Conservation (phyloP, 2,329 filamentous ascomycete genomes). For the Aspergillus persii region DNA sequence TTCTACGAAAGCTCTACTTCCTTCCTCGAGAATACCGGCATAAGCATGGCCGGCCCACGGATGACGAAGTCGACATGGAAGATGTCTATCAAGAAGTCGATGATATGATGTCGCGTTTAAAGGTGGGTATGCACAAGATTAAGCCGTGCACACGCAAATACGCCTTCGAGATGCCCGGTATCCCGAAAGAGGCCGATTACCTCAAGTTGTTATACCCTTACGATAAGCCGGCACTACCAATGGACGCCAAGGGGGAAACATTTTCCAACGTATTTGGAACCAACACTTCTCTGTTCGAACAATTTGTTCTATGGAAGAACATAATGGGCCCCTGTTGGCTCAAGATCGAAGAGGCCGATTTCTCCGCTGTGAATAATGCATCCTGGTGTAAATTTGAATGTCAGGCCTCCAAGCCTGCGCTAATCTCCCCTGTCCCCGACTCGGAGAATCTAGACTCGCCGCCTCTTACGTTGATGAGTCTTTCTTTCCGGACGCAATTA, state of each 20-base stretch:
- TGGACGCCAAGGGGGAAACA: conserved; percentile 73
- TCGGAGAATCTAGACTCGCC: conserved; percentile 79
- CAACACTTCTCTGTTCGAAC: conserved; percentile 92
- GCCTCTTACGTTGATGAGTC: conserved; percentile 91
- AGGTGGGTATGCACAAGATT: conserved; percentile 87
- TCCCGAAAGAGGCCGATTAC: conserved; percentile 88
- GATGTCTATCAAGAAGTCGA: conserved; percentile 91
- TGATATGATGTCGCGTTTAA: conserved; percentile 79
- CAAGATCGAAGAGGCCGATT: conserved; percentile 82
- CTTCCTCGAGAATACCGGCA: conserved; percentile 69
- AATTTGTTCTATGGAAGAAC: conserved; percentile 98
- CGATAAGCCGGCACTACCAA: conserved; percentile 71
- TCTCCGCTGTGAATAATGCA: conserved; percentile 79
- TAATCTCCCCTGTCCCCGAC: conserved; percentile 70
- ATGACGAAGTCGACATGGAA: conserved; percentile 78
- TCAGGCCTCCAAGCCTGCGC: conserved; percentile 72
- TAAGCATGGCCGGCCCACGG: conserved; percentile 63
- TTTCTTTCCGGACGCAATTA: conserved; percentile 82
- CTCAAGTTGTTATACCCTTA: conserved; percentile 97
- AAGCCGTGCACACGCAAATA: conserved; percentile 89
- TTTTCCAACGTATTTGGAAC: conserved; percentile 93
- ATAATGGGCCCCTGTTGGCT: conserved; percentile 99
- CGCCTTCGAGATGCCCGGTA: conserved; percentile 83
- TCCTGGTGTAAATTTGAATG: conserved; percentile 98
- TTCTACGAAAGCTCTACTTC: conserved; percentile 89